Evolutionary conservation across 2,329 filamentous ascomycete genomes (phyloP).

Genomic region (Claviceps capensis): DNA sequence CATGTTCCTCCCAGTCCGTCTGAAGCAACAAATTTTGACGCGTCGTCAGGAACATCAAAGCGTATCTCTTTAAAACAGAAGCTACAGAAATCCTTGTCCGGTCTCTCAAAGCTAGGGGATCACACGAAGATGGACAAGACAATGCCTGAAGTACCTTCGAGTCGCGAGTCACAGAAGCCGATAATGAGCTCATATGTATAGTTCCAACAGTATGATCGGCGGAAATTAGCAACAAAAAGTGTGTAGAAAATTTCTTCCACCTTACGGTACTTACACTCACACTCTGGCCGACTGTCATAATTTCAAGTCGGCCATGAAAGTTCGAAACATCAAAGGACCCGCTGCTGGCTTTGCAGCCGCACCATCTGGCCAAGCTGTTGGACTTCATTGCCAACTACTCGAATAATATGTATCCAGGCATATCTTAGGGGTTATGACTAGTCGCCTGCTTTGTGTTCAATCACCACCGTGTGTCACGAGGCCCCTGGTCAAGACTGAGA

Average conservation of each 20-base stretch:
- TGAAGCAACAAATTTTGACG: not conserved
- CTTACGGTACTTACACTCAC: not conserved
- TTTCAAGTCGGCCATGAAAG: not conserved
- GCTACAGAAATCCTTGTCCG: constrained; percentile 4
- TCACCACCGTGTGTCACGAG: no score
- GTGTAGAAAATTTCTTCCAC: no score
- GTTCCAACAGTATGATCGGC: not conserved
- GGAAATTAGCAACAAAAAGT: not conserved
- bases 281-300: not conserved
- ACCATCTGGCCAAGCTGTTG: not conserved
- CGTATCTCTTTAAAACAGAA: constrained; percentile 2
- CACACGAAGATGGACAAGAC: not conserved
- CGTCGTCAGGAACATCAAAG: not conserved
- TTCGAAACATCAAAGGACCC: not conserved
- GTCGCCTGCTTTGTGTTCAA: not conserved
- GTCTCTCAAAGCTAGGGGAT: constrained; percentile 1
- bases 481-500: not conserved
- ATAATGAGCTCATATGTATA: not conserved
- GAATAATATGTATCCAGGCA: not conserved
- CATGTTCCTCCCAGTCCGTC: not conserved
- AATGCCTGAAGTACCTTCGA: not conserved
- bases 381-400: not conserved
- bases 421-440: not conserved
- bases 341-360: not conserved
- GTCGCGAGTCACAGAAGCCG: not conserved